Evolutionary conservation across 2,329 filamentous ascomycete genomes (phyloP), one percentile per base, ranked within the genome.

Genomic region (Fusarium udum): DNA sequence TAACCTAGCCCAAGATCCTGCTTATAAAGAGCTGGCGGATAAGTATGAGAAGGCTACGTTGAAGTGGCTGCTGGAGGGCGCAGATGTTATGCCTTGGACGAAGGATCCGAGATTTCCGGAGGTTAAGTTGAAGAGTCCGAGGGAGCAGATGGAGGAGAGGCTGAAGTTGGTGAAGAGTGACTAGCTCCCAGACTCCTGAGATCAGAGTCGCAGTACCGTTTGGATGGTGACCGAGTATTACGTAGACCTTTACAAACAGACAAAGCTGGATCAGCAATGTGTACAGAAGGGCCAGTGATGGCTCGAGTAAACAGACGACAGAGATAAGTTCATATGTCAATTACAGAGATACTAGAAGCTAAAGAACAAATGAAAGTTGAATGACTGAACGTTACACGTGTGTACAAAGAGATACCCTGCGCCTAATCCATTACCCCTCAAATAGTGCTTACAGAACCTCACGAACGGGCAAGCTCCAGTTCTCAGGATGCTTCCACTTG

Each of bases 81-180:
- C 78, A 4, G 83, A 83, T 73, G 77, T 81, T 9, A 71, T 85
- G 53, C 82, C 82, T 0, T 84, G 79, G 76, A 61, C 72, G 2
- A 77, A 78, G 40, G 82, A 84, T 36, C 67, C 74, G 15, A 71
- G 82, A 6, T 83, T 82, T 42, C 82, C 82, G 0, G 72, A 79
- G 15, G 82, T 56, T 0, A 57, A 64, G 8, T 1, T 64, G 28
- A 62, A 62, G 24, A 62, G 43, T 32, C 61, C 57, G 0, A 46
- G 32, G 13, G 57, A 64, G 4, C 61, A 64, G 57, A 77, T 78
- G 72, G 72, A 78, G 16, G 76, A 78, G 55, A 63, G 75, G 26
- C 6, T 78, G 22, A 74, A 74, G 56, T 39, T 60, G 7, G 56
- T 64, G 3, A 32, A 36, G 7, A 61, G 36, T 16, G 51, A 59